Conservation (phyloP, 2,329 filamentous ascomycete genomes). For the Ophiostoma piceae region DNA sequence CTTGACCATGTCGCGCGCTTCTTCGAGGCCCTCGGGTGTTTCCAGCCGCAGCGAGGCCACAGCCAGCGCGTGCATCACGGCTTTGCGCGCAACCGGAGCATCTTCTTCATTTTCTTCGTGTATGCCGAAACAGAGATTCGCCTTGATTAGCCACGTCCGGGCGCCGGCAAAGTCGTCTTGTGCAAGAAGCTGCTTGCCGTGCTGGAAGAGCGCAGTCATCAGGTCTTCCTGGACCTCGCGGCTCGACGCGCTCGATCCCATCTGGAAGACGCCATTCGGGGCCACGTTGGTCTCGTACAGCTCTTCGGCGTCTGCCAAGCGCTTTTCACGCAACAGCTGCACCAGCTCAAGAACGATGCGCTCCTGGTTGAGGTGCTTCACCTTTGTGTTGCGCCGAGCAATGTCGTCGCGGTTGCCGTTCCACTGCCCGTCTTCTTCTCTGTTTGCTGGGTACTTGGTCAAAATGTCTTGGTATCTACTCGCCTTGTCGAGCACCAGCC, state of each 20-base stretch:
- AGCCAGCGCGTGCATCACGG: slow-evolving; percentile 60
- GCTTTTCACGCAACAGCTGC: slow-evolving; percentile 69
- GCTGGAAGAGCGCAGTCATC: slow-evolving; percentile 64
- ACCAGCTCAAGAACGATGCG: slow-evolving; percentile 62
- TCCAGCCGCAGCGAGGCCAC: slow-evolving; percentile 48
- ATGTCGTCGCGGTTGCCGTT: background rate
- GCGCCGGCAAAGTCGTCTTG: slow-evolving; percentile 52
- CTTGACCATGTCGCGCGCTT: slow-evolving; percentile 53
- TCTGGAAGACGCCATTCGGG: slow-evolving; percentile 34
- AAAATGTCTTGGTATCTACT: slow-evolving; percentile 45
- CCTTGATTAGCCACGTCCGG: slow-evolving; percentile 60
- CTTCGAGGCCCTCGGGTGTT: slow-evolving; percentile 41
- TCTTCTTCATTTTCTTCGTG: slow-evolving; percentile 28
- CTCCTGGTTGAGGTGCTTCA: slow-evolving; percentile 46
- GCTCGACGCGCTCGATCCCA: slow-evolving; percentile 44
- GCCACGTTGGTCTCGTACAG: slow-evolving; percentile 57
- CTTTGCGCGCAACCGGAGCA: slow-evolving; percentile 35
- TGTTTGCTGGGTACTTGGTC: slow-evolving; percentile 30
- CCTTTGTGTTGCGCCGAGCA: background rate
- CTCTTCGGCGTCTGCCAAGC: slow-evolving; percentile 71
- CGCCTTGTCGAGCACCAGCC: slow-evolving; percentile 58
- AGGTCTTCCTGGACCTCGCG: slow-evolving; percentile 53
- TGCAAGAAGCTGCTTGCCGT: slow-evolving; percentile 56
- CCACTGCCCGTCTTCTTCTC: slow-evolving; percentile 19
- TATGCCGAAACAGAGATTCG: background rate